These are phyloP conservation scores for Calonectria leucothoes DNA, from an alignment of 2,329 filamentous ascomycete genomes.

Conservation along the genomic window DNA sequence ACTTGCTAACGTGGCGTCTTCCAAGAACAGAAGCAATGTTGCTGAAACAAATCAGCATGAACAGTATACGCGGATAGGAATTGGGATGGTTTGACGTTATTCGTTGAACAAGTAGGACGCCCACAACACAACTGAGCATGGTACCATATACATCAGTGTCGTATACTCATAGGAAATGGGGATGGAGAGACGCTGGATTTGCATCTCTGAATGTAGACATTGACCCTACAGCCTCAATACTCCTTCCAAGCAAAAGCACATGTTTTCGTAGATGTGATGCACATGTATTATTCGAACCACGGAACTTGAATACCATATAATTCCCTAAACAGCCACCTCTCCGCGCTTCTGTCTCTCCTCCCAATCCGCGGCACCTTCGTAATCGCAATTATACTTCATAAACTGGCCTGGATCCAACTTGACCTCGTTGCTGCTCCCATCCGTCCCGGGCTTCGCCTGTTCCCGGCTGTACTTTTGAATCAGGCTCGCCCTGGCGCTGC, in stretches of 20 bases:
- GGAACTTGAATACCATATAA: neutral
- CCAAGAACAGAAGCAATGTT: too few species aligned
- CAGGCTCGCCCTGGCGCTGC: conserved; percentile 27
- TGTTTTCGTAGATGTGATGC: neutral
- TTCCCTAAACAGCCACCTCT: neutral
- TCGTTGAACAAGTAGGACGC: neutral
- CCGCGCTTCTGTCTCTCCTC: conserved; percentile 27
- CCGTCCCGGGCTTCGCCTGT: conserved; percentile 34
- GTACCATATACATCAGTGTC: neutral
- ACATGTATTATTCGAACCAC: neutral
- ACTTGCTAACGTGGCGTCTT: too few species aligned
- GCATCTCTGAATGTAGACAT: neutral
- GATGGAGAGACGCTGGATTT: neutral
- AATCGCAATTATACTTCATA: conserved; percentile 37
- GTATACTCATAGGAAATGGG: too few species aligned
- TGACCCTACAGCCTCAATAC: neutral
- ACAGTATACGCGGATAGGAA: neutral
- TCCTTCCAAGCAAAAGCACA: neutral
- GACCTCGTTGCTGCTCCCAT: conserved; percentile 24
- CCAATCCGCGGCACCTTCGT: conserved; percentile 33
- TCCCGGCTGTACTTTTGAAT: conserved; percentile 37
- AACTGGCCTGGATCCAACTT: conserved; percentile 36
- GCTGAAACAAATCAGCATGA: neutral
- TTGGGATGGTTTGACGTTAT: neutral
- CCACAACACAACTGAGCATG: neutral